These are phyloP conservation scores for Taphrina deformans DNA, from an alignment of 1,139 yeast genomes.

Conservation along the genomic window DNA sequence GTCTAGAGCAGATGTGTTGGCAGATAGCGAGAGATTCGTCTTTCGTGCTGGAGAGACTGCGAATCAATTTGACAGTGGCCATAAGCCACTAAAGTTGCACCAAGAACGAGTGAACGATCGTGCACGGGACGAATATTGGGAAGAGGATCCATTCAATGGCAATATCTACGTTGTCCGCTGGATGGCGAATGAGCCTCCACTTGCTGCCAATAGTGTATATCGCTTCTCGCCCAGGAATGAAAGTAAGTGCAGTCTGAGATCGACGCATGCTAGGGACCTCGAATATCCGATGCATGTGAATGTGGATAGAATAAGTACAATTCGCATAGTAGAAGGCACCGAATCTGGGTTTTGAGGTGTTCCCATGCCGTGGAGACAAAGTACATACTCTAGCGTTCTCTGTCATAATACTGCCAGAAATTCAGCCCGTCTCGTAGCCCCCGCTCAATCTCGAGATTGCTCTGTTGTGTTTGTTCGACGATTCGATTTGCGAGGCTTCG, in stretches of 20 bases:
- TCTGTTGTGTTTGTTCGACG: not conserved
- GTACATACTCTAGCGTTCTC: too few species aligned
- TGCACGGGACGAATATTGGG: conserved; percentile 3
- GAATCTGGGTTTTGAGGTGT: too few species aligned
- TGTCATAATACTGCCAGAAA: too few species aligned
- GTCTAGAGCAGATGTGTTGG: conserved; percentile 2
- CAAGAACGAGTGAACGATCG: not conserved
- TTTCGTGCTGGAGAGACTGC: not conserved
- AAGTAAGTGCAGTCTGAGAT: not conserved
- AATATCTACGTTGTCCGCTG: not conserved
- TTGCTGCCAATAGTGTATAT: not conserved
- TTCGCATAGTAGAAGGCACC: not conserved
- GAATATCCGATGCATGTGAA: not conserved
- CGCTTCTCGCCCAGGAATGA: not conserved
- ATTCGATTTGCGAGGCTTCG: not conserved
- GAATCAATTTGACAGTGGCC: not conserved
- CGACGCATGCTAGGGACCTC: not conserved
- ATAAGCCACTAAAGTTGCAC: conserved; percentile 1
- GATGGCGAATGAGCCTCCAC: not conserved
- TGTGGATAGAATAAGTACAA: conserved; percentile 1
- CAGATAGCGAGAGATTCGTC: not conserved
- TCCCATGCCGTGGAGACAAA: too few species aligned
- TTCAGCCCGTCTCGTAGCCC: too few species aligned
- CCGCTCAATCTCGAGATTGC: not conserved
- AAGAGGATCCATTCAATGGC: conserved; percentile 12